Evolutionary conservation across 441 rosid genomes (phyloP).

Genomic region (Geranium incanum): DNA sequence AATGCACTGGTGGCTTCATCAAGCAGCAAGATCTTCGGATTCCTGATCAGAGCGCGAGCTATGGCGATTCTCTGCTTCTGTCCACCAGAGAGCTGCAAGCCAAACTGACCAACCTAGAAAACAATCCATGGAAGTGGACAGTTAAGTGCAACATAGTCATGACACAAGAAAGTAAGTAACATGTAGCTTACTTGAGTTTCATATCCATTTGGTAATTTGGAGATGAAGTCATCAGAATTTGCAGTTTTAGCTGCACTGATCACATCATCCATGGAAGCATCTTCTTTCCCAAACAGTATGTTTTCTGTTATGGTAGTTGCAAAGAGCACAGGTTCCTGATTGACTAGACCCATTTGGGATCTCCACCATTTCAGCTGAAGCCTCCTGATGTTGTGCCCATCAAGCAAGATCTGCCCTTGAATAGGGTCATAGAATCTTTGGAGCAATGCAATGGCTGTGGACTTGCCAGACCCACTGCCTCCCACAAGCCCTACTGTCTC

Average conservation of each 20-base stretch:
- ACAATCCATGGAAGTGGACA: constrained; percentile 13
- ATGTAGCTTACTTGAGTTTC: constrained; percentile 50
- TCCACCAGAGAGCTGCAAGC: constrained; percentile 63
- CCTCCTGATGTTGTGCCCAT: constrained; percentile 48
- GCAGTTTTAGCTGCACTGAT: constrained; percentile 48
- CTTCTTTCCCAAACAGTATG: constrained; percentile 58
- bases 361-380: constrained; percentile 65
- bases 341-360: constrained; percentile 63
- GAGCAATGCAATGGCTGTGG: constrained; percentile 51
- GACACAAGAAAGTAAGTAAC: background rate
- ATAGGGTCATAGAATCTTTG: constrained; percentile 58
- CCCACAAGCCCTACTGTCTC: constrained; percentile 56
- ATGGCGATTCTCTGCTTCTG: constrained; percentile 70
- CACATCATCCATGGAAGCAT: constrained; percentile 54
- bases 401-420: constrained; percentile 50
- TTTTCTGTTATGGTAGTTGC: constrained; percentile 60
- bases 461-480: constrained; percentile 66
- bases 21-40: constrained; percentile 57
- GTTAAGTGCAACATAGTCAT: background rate
- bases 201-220: constrained; percentile 55
- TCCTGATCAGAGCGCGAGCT: constrained; percentile 55
- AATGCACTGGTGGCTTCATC: constrained; percentile 71
- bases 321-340: constrained; percentile 63
- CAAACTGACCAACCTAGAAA: constrained; percentile 57
- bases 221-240: constrained; percentile 65